A percentile compares a stretch with the other conserved stretches of the same genome.
These are phyloP conservation scores for Umbelopsis sp. DNA, from an alignment of 192 early-diverging fungal species.

Conservation along the genomic window DNA sequence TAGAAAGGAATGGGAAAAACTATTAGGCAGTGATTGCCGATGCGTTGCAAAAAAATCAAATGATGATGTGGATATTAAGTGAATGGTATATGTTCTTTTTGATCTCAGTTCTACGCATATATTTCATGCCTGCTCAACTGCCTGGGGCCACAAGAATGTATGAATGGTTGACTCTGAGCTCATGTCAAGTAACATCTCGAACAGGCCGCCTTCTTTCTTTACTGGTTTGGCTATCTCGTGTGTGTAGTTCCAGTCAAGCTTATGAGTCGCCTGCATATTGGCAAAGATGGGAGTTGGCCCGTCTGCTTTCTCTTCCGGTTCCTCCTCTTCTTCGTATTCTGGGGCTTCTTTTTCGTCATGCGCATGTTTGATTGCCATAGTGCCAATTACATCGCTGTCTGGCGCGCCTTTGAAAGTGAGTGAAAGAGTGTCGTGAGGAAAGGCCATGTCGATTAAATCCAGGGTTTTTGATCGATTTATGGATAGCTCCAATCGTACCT, in stretches of 20 bases:
- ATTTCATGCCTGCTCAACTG: background rate
- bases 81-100: background rate
- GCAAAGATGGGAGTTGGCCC: slow-evolving; percentile 1
- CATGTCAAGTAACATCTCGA: slow-evolving; percentile 18
- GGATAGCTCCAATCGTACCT: slow-evolving; percentile 32
- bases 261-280: slow-evolving; percentile 1
- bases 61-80: background rate
- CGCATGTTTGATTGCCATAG: slow-evolving; percentile 10
- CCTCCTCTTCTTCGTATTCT: background rate
- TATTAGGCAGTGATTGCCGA: background rate
- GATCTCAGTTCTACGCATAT: slow-evolving; percentile 1
- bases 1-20: background rate
- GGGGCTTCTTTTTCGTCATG: background rate
- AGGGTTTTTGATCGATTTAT: slow-evolving; percentile 7
- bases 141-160: slow-evolving; percentile 11
- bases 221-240: background rate
- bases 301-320: background rate
- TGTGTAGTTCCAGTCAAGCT: slow-evolving; percentile 16
- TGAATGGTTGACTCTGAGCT: slow-evolving; percentile 19
- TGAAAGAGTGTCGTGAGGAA: slow-evolving; percentile 3
- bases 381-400: slow-evolving; percentile 9
- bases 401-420: background rate
- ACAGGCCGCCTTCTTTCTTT: slow-evolving; percentile 15
- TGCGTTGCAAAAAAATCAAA: background rate
- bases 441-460: slow-evolving; percentile 8